Evolutionary conservation across 1,284 basidiomycete species (phyloP).

Genomic region (Mixia osmundae): DNA sequence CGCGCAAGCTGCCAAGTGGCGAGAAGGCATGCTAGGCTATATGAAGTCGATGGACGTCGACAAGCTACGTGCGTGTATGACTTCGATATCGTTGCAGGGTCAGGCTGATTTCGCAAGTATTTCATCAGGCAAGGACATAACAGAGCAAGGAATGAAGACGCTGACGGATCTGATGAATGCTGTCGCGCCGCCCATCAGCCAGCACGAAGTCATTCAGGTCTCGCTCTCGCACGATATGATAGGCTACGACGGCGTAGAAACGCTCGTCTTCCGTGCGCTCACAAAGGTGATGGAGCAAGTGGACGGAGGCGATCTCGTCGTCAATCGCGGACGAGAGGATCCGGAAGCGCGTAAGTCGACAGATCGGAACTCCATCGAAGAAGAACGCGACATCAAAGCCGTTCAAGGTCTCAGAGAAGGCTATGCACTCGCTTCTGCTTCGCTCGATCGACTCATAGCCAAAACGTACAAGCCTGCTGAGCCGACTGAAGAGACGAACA

Average conservation of each 20-base stretch:
- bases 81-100: slow-evolving; percentile 12
- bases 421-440: slow-evolving; percentile 54
- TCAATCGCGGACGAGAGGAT: slow-evolving; percentile 42
- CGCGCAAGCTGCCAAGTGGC: slow-evolving; percentile 57
- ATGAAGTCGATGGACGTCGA: slow-evolving; percentile 59
- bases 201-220: slow-evolving; percentile 90
- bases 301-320: slow-evolving; percentile 68
- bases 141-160: slow-evolving; percentile 65
- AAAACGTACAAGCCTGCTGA: slow-evolving; percentile 25
- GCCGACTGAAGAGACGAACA: slow-evolving; percentile 16
- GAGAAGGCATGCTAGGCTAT: slow-evolving; percentile 31
- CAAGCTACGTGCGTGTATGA: slow-evolving; percentile 44
- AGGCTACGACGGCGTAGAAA: slow-evolving; percentile 84
- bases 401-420: slow-evolving; percentile 65
- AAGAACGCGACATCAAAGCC: slow-evolving; percentile 44
- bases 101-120: not conserved
- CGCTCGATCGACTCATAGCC: slow-evolving; percentile 51
- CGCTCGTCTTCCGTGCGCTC: slow-evolving; percentile 74
- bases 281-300: slow-evolving; percentile 76
- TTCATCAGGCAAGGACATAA: not conserved
- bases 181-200: slow-evolving; percentile 90
- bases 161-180: slow-evolving; percentile 77
- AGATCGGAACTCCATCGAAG: slow-evolving; percentile 7
- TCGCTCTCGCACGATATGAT: slow-evolving; percentile 90
- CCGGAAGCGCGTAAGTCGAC: slow-evolving; percentile 19